Evolutionary conservation across 306 rosid genomes (phyloP).

Genomic region (Arachis hypogaea): DNA sequence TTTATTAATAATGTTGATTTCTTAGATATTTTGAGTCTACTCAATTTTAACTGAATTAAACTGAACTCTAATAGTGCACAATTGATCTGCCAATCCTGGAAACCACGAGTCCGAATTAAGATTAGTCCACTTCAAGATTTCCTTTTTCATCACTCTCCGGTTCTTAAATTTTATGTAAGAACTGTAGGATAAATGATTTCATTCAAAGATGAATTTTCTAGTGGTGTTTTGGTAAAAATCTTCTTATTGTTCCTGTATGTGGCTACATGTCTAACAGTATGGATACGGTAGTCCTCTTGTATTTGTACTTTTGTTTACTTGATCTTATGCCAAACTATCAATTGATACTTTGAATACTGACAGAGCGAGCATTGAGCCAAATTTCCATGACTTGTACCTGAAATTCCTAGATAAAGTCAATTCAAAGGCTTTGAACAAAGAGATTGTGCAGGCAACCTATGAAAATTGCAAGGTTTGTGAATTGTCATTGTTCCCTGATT

Average conservation of each 20-base stretch:
- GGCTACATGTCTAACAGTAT: background rate
- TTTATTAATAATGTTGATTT: background rate
- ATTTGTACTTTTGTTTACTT: background rate
- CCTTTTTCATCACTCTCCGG: background rate
- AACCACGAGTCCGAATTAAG: background rate
- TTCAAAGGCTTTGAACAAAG: constrained; percentile 81
- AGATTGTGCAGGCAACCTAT: constrained; percentile 85
- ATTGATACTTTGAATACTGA: constrained; percentile 23
- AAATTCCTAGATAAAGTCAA: constrained; percentile 86
- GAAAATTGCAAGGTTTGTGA: constrained; percentile 95
- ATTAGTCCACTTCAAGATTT: background rate
- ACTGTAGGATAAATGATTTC: background rate
- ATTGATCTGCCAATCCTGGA: constrained; percentile 13
- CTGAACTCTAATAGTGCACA: background rate
- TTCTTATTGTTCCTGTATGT: background rate
- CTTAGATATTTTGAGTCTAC: background rate
- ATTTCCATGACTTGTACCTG: constrained; percentile 94
- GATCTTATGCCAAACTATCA: background rate
- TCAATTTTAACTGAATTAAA: background rate
- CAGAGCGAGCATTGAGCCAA: constrained; percentile 99
- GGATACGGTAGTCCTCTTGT: background rate
- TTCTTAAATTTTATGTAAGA: background rate
- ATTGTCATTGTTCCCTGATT: constrained; percentile 16
- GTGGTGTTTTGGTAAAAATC: too few species aligned
- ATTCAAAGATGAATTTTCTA: too few species aligned